Evolutionary conservation across 352 stramenopile genomes (phyloP).

Genomic region (Globisporangium carolinianum): DNA sequence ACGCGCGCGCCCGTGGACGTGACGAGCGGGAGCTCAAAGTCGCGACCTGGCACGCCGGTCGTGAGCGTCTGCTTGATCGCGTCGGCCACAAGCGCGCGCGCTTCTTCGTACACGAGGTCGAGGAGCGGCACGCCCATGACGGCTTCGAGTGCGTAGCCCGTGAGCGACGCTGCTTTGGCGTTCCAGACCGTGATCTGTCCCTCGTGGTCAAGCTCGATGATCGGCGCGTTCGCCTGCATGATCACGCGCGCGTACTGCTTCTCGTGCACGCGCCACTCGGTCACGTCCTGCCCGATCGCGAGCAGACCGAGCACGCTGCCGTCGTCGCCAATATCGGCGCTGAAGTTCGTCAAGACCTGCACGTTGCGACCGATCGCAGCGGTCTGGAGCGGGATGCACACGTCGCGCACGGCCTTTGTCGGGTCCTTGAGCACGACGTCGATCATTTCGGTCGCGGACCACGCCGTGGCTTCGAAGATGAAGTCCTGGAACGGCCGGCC

Average conservation of each 20-base stretch:
- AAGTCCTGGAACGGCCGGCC: slow-evolving; percentile 31
- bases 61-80: slow-evolving; percentile 33
- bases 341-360: slow-evolving; percentile 59
- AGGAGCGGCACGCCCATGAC: slow-evolving; percentile 40
- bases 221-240: slow-evolving; percentile 69
- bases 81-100: slow-evolving; percentile 31
- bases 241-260: slow-evolving; percentile 54
- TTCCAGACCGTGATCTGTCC: slow-evolving; percentile 67
- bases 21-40: slow-evolving; percentile 50
- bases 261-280: slow-evolving; percentile 29
- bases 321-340: slow-evolving; percentile 31
- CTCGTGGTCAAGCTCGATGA: slow-evolving; percentile 71
- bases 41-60: slow-evolving; percentile 34
- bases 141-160: slow-evolving; percentile 43
- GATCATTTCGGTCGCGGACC: slow-evolving; percentile 12
- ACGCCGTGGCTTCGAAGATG: slow-evolving; percentile 15
- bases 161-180: slow-evolving; percentile 47
- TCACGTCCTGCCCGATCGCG: slow-evolving; percentile 50
- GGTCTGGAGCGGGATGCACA: slow-evolving; percentile 43
- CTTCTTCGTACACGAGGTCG: slow-evolving; percentile 41
- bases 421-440: slow-evolving; percentile 12
- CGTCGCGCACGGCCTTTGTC: slow-evolving; percentile 22
- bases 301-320: slow-evolving; percentile 22
- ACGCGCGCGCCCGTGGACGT: slow-evolving; percentile 38
- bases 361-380: slow-evolving; percentile 27